These are phyloP conservation scores for Naganishia albida DNA, from an alignment of 1,284 basidiomycete species.

Conservation along the genomic window DNA sequence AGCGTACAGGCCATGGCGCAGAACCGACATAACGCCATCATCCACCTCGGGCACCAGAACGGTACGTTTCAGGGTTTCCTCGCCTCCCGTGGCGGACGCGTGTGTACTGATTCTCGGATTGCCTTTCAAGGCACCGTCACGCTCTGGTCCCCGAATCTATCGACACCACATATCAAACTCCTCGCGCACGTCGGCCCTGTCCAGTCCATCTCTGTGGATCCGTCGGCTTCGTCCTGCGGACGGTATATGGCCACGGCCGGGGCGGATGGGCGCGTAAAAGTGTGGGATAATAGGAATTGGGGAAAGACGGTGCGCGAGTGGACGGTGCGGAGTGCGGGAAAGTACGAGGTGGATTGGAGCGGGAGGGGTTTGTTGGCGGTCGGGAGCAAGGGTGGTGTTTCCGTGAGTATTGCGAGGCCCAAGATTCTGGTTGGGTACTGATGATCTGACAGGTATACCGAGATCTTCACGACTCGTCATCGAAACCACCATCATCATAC, in stretches of 20 bases:
- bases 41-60: constrained; percentile 90
- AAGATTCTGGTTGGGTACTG: not conserved
- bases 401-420: constrained; percentile 68
- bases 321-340: constrained; percentile 62
- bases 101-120: not conserved
- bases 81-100: not conserved
- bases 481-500: constrained; percentile 61
- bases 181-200: constrained; percentile 90
- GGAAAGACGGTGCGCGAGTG: constrained; percentile 81
- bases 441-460: constrained; percentile 20
- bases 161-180: constrained; percentile 85
- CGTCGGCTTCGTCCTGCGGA: constrained; percentile 68
- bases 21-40: constrained; percentile 87
- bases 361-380: constrained; percentile 85
- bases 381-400: constrained; percentile 75
- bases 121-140: constrained; percentile 61
- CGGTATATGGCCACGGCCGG: constrained; percentile 89
- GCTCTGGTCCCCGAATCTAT: constrained; percentile 92
- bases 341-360: constrained; percentile 43
- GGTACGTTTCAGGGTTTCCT: constrained; percentile 41
- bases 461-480: constrained; percentile 26
- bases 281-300: constrained; percentile 96
- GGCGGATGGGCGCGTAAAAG: constrained; percentile 83
- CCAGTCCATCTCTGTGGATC: constrained; percentile 76
- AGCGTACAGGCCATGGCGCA: constrained; percentile 84